Conservation (phyloP, 768 basidiomycete genomes). For the Pulveroboletus frians region DNA sequence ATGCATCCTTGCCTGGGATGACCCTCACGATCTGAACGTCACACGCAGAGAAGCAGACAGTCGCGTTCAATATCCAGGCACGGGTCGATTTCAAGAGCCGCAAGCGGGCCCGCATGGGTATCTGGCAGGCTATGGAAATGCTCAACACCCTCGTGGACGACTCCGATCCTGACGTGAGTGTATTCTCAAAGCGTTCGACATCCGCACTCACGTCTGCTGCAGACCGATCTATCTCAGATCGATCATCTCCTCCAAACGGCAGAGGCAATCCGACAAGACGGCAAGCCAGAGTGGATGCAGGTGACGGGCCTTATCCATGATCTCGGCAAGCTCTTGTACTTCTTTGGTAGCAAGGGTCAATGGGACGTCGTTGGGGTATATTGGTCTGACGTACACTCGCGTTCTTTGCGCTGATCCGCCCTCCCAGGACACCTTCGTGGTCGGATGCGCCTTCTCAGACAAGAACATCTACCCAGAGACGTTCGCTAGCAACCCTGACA, state of each 20-base stretch:
- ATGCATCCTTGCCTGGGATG: background rate
- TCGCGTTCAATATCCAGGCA: conserved; percentile 76
- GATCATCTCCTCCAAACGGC: conserved; percentile 89
- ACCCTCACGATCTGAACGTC: background rate
- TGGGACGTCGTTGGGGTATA: conserved; percentile 91
- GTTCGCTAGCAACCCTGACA: conserved; percentile 71
- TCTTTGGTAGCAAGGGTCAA: conserved; percentile 84
- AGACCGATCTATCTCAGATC: conserved; percentile 80
- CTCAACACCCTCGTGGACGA: conserved; percentile 86
- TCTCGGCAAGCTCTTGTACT: conserved; percentile 79
- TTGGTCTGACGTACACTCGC: conserved; percentile 5
- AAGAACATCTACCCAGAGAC: conserved; percentile 79
- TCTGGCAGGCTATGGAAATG: conserved; percentile 86
- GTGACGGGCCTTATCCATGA: conserved; percentile 84
- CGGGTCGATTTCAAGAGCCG: conserved; percentile 69
- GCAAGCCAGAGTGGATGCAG: conserved; percentile 92
- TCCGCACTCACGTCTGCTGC: conserved; percentile 12
- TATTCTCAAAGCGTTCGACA: background rate
- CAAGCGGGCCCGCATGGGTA: conserved; percentile 68
- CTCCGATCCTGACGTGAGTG: conserved; percentile 76
- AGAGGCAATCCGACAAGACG: conserved; percentile 82
- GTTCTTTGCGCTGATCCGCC: conserved; percentile 1
- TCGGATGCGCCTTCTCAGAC: conserved; percentile 83
- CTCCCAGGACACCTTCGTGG: conserved; percentile 64
- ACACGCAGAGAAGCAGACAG: conserved; percentile 73